Conservation (phyloP, 768 basidiomycete species). For the Mycena metata region DNA sequence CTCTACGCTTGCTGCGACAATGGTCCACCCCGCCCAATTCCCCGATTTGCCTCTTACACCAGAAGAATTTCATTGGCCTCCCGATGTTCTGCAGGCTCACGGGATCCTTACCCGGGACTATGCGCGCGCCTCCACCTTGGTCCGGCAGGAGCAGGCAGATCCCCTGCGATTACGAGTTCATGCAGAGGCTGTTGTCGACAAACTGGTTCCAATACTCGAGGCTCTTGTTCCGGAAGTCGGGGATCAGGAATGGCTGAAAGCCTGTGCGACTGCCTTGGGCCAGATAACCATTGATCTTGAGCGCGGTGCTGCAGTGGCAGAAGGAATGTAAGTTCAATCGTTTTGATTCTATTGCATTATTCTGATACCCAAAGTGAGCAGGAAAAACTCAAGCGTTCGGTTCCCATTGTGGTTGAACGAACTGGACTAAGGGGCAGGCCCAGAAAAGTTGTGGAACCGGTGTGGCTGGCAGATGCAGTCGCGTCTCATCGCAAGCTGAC, state of each 20-base stretch:
- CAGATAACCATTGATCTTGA: neutral
- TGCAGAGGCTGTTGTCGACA: slow-evolving; percentile 1
- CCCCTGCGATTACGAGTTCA: slow-evolving; percentile 11
- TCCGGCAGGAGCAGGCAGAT: slow-evolving; percentile 12
- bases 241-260: neutral
- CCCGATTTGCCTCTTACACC: slow-evolving; percentile 1
- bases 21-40: slow-evolving; percentile 1
- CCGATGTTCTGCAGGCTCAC: slow-evolving; percentile 10
- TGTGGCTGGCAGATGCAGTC: slow-evolving; percentile 36
- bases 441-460: slow-evolving; percentile 22
- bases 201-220: slow-evolving; percentile 6
- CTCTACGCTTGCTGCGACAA: neutral
- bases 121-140: neutral
- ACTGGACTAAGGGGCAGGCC: slow-evolving; percentile 27
- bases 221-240: slow-evolving; percentile 1
- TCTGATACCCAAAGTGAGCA: neutral
- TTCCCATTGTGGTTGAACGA: neutral
- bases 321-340: slow-evolving; percentile 6
- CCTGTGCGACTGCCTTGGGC: neutral
- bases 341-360: neutral
- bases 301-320: slow-evolving; percentile 5
- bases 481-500: slow-evolving; percentile 29
- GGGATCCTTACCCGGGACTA: neutral
- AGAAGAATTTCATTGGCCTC: slow-evolving; percentile 2
- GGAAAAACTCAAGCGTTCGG: neutral